Evolutionary conservation across 768 basidiomycete genomes (phyloP).

Genomic region (Cystobasidium ongulense): DNA sequence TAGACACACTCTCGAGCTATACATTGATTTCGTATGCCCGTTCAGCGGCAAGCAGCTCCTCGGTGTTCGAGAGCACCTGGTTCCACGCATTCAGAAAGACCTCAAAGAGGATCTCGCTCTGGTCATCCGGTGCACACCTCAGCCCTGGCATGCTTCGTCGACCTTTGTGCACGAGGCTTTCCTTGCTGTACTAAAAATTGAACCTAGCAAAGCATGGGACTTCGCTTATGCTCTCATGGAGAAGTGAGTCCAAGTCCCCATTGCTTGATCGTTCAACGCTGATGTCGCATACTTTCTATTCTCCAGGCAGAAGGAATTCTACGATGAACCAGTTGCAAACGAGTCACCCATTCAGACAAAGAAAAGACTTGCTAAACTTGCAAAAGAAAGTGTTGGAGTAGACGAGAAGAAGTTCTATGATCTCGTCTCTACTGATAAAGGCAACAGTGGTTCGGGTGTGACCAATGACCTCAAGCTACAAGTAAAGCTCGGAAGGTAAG

Average conservation of each 20-base stretch:
- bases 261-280: background rate
- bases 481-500: slow-evolving; percentile 62
- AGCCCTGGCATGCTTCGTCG: slow-evolving; percentile 26
- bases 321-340: background rate
- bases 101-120: slow-evolving; percentile 16
- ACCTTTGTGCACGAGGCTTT: slow-evolving; percentile 25
- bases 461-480: slow-evolving; percentile 25
- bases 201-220: slow-evolving; percentile 13
- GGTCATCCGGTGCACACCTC: slow-evolving; percentile 20
- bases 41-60: slow-evolving; percentile 29
- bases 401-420: slow-evolving; percentile 18
- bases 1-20: slow-evolving; percentile 28
- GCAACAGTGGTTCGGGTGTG: background rate
- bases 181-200: slow-evolving; percentile 17
- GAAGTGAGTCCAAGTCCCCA: background rate
- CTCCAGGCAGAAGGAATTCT: slow-evolving; percentile 13
- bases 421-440: background rate
- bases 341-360: slow-evolving; percentile 14
- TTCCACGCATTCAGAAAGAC: slow-evolving; percentile 13
- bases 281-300: background rate
- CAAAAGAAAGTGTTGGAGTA: background rate
- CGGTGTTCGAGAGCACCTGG: slow-evolving; percentile 6
- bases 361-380: slow-evolving; percentile 19
- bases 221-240: slow-evolving; percentile 26
- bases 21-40: slow-evolving; percentile 29